A percentile compares a stretch with the other conserved stretches of the same genome.
Evolutionary conservation across 2,329 filamentous ascomycete genomes (phyloP).

Genomic region (Anthostomella pinea): DNA sequence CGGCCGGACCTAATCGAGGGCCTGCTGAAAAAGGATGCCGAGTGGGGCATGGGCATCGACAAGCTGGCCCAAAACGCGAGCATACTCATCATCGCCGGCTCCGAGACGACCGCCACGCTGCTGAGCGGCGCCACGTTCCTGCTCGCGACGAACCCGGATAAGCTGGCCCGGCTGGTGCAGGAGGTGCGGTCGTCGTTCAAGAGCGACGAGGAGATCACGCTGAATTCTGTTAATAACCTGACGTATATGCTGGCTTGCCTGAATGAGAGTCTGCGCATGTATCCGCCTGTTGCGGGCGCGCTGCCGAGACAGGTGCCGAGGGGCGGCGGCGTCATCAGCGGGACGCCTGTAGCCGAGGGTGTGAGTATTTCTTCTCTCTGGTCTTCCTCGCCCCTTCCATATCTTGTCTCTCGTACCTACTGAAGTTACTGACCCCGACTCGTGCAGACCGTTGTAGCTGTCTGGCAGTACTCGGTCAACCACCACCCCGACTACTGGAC

Average conservation of each 20-base stretch:
- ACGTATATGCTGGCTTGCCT: slow-evolving; percentile 41
- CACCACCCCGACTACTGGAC: slow-evolving; percentile 35
- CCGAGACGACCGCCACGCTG: slow-evolving; percentile 49
- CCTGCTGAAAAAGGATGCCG: slow-evolving; percentile 29
- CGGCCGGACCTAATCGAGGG: slow-evolving; percentile 34
- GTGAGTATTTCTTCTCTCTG: slow-evolving; percentile 21
- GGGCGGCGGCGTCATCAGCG: slow-evolving; percentile 26
- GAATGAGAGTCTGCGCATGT: slow-evolving; percentile 42
- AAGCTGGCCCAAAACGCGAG: slow-evolving; percentile 23
- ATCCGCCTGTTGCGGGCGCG: slow-evolving; percentile 33
- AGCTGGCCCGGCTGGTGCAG: slow-evolving; percentile 31
- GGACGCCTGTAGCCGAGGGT: slow-evolving; percentile 24
- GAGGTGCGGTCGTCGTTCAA: slow-evolving; percentile 40
- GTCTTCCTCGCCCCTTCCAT: background rate
- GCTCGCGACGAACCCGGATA: slow-evolving; percentile 36
- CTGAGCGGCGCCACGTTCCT: slow-evolving; percentile 39
- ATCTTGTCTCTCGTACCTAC: background rate
- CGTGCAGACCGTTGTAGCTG: slow-evolving; percentile 34
- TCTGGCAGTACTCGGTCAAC: slow-evolving; percentile 38
- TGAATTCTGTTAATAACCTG: slow-evolving; percentile 32
- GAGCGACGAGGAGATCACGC: slow-evolving; percentile 38
- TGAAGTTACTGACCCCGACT: slow-evolving; percentile 8
- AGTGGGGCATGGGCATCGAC: slow-evolving; percentile 19
- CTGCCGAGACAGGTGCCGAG: slow-evolving; percentile 24
- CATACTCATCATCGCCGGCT: slow-evolving; percentile 44